Percentiles rank a stretch among this genome's conserved stretches.
phyloP scores from a whole-genome alignment of 1,284 basidiomycete species.

The Ceratobasidium sp. region DNA sequence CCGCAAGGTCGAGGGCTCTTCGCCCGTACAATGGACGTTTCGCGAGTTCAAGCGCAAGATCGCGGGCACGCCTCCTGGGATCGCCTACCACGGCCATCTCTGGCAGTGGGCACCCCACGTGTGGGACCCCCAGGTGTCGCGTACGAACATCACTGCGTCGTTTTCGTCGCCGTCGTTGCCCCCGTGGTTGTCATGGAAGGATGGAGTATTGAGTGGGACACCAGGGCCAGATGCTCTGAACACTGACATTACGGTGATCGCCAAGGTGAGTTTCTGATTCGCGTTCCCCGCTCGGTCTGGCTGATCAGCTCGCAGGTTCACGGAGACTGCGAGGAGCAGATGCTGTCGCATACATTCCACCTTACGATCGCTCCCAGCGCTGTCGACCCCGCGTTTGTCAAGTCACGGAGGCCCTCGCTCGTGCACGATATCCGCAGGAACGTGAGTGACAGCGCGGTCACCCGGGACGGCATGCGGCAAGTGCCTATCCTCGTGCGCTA shows the following conservation, averaged over 20 bases:
- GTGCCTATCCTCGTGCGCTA: constrained; percentile 53
- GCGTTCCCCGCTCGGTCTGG: constrained; percentile 42
- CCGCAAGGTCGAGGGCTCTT: constrained; percentile 68
- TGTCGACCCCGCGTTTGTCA: constrained; percentile 69
- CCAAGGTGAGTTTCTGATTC: constrained; percentile 66
- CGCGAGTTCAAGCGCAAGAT: constrained; percentile 90
- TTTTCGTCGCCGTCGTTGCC: constrained; percentile 87
- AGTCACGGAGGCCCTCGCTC: constrained; percentile 73
- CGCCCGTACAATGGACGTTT: constrained; percentile 85
- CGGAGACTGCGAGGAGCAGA: constrained; percentile 78
- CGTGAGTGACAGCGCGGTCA: constrained; percentile 69
- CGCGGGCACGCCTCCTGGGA: constrained; percentile 81
- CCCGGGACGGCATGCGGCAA: constrained; percentile 54
- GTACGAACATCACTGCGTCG: constrained; percentile 81
- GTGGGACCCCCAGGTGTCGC: constrained; percentile 95
- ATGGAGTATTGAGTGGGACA: constrained; percentile 78
- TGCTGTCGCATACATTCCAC: constrained; percentile 73
- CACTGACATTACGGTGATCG: constrained; percentile 77
- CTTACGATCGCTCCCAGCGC: constrained; percentile 76
- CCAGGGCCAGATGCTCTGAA: constrained; percentile 79
- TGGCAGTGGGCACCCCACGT: constrained; percentile 96
- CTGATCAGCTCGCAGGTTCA: constrained; percentile 54
- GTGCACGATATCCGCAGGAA: constrained; percentile 71
- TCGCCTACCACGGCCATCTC: constrained; percentile 75
- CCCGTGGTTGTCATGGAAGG: constrained; percentile 90